Evolutionary conservation across 164 flowering plant genomes (phyloP).

Genomic region (Magnolia officinalis): DNA sequence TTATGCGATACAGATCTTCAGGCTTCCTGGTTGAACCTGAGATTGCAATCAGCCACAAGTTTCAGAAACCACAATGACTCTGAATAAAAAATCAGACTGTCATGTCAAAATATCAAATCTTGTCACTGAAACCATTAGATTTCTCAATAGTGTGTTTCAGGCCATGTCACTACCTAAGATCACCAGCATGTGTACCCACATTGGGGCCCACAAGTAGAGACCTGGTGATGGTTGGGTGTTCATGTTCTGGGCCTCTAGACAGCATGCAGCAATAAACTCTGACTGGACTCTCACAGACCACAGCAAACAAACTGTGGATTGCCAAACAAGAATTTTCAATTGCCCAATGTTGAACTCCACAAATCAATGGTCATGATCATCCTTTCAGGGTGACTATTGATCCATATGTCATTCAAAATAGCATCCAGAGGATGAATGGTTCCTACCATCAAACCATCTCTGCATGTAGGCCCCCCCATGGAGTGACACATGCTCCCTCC

Average conservation of each 20-base stretch:
- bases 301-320: too few species aligned
- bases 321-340: background rate
- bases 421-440: background rate
- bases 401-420: background rate
- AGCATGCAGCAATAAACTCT: too few species aligned
- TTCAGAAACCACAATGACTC: background rate
- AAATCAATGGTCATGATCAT: background rate
- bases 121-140: background rate
- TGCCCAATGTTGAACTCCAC: background rate
- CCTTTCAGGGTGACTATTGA: background rate
- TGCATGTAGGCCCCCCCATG: too few species aligned
- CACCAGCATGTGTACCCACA: too few species aligned
- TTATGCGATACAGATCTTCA: constrained; percentile 90
- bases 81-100: too few species aligned
- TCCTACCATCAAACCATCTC: background rate
- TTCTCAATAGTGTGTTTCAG: background rate
- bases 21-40: constrained; percentile 95
- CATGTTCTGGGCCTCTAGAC: too few species aligned
- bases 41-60: background rate
- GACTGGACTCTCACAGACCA: too few species aligned
- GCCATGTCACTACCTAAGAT: background rate
- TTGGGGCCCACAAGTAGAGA: too few species aligned
- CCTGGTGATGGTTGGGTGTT: too few species aligned
- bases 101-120: background rate
- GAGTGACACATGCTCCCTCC: too few species aligned